A percentile compares a stretch with the other conserved stretches of the same genome.
These are phyloP conservation scores for Dioscorea dumetorum DNA, from an alignment of 106 monocot species.

Conservation along the genomic window DNA sequence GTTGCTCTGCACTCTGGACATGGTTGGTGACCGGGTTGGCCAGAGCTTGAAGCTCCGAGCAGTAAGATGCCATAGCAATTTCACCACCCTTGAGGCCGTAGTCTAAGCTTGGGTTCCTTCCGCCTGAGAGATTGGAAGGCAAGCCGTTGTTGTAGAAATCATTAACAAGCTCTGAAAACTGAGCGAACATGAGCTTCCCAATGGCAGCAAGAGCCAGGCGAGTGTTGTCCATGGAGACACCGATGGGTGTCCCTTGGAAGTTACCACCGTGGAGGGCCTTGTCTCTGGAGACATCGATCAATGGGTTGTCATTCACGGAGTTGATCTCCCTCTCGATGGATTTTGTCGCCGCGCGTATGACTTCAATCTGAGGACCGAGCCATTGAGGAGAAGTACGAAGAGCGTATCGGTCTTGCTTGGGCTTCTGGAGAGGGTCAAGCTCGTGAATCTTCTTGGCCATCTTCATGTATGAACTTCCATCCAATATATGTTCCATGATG, in stretches of 20 bases:
- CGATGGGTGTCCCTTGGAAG: conserved; percentile 56
- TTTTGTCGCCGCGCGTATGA: conserved; percentile 18
- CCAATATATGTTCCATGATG: conserved; percentile 38
- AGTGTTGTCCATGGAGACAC: conserved; percentile 59
- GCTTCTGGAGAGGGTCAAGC: conserved; percentile 33
- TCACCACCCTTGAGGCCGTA: conserved; percentile 67
- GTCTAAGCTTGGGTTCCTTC: conserved; percentile 40
- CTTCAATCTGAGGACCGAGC: conserved; percentile 41
- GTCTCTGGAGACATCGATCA: conserved; percentile 40
- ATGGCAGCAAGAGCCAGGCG: conserved; percentile 47
- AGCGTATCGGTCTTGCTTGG: conserved; percentile 35
- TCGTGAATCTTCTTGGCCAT: conserved; percentile 33
- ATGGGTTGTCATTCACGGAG: conserved; percentile 41
- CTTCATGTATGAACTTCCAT: conserved; percentile 33
- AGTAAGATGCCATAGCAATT: conserved; percentile 70
- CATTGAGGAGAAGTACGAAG: conserved; percentile 34
- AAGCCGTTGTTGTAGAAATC: conserved; percentile 57
- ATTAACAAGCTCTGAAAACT: conserved; percentile 68
- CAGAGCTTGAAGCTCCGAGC: conserved; percentile 59
- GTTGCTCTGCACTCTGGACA: conserved; percentile 71
- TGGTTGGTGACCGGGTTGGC: conserved; percentile 67
- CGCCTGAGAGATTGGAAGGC: conserved; percentile 36
- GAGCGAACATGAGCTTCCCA: conserved; percentile 76
- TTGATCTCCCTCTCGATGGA: conserved; percentile 40
- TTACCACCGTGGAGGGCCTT: conserved; percentile 43